Percentiles rank a stretch among this genome's conserved stretches.
Evolutionary conservation across 1,284 basidiomycete species (phyloP).

Genomic region (Sparassis latifolia): DNA sequence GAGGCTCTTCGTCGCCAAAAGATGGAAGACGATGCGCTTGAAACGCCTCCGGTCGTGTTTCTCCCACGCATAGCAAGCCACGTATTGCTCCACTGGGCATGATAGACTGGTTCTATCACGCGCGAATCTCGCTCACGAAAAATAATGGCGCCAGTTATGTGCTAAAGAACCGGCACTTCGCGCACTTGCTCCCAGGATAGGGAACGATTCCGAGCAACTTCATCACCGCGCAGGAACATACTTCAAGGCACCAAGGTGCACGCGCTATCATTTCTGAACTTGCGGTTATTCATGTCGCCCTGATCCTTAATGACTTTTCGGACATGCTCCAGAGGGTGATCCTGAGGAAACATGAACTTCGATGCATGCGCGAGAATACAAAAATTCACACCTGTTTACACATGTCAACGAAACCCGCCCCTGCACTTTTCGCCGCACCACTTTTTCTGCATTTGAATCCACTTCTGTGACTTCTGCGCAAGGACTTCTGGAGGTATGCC

Average conservation of each 20-base stretch:
- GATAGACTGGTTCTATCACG: slow-evolving; percentile 95
- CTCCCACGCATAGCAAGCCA: slow-evolving; percentile 99
- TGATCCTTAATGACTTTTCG: slow-evolving; percentile 98
- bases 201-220: slow-evolving; percentile 99
- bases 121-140: slow-evolving; percentile 98
- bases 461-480: slow-evolving; percentile 86
- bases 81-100: slow-evolving; percentile 99
- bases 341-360: slow-evolving; percentile 45
- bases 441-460: slow-evolving; percentile 89
- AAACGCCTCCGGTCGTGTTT: slow-evolving; percentile 99
- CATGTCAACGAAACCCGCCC: slow-evolving; percentile 86
- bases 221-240: slow-evolving; percentile 99
- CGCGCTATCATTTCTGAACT: slow-evolving; percentile 98
- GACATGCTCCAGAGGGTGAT: slow-evolving; percentile 89
- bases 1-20: slow-evolving; percentile 99
- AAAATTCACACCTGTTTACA: slow-evolving; percentile 73
- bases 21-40: slow-evolving; percentile 99
- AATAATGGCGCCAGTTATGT: slow-evolving; percentile 99
- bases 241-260: slow-evolving; percentile 95
- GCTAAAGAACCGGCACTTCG: slow-evolving; percentile 94
- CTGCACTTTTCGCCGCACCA: slow-evolving; percentile 86
- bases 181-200: slow-evolving; percentile 98
- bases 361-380: too few species aligned
- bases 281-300: slow-evolving; percentile 94
- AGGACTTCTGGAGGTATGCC: slow-evolving; percentile 73